Evolutionary conservation across 2,329 filamentous ascomycete genomes (phyloP).

Genomic region (Xylariaceae sp.): DNA sequence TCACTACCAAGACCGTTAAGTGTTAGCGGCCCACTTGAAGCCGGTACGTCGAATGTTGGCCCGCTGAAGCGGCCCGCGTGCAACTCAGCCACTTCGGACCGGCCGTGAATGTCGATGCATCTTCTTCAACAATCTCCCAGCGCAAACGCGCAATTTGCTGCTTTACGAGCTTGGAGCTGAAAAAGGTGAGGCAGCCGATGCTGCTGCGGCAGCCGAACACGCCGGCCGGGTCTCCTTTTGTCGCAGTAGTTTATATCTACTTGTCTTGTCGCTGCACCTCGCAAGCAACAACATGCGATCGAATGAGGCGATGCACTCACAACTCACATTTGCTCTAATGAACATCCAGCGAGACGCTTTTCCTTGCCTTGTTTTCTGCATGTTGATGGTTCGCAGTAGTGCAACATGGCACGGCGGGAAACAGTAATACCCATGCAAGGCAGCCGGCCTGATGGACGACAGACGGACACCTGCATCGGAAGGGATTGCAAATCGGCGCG

Average conservation of each 20-base stretch:
- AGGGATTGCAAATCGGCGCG: slow-evolving; percentile 7
- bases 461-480: slow-evolving; percentile 2
- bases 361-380: background rate
- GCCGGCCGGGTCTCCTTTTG: background rate
- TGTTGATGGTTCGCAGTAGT: background rate
- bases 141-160: slow-evolving; percentile 8
- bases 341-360: background rate
- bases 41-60: slow-evolving; percentile 15
- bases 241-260: background rate
- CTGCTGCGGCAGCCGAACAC: too few species aligned
- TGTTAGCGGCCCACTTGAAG: slow-evolving; percentile 4
- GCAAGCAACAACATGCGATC: background rate
- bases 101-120: slow-evolving; percentile 2
- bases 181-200: background rate
- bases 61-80: slow-evolving; percentile 17
- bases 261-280: background rate
- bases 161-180: slow-evolving; percentile 8
- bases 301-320: slow-evolving; percentile 2
- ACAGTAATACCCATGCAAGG: background rate
- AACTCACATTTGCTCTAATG: too few species aligned
- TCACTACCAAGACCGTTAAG: too few species aligned
- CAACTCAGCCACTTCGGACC: slow-evolving; percentile 18
- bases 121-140: slow-evolving; percentile 13
- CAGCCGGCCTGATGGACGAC: background rate
- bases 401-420: slow-evolving; percentile 2